Evolutionary conservation across 1,284 basidiomycete species (phyloP), one percentile per base, ranked within the genome.

Genomic region (Ustilago esculenta): DNA sequence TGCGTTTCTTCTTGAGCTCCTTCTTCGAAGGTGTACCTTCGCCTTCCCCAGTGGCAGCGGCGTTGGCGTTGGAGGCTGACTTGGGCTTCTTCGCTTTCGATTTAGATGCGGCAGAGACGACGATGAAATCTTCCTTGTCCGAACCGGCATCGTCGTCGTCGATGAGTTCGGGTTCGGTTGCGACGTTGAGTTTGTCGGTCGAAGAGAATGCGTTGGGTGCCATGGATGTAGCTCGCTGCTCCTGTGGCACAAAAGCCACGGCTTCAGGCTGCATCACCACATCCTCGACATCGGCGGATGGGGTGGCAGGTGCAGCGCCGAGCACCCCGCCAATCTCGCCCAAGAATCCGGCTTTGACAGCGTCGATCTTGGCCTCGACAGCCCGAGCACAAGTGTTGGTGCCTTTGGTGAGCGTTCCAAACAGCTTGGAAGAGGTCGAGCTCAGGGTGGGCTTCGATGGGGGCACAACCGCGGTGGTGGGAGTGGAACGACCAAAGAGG

Each of bases 1-100:
- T 66, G 25, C 56, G 55, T 24, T 56, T 58, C 52, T 70, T 65
- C 61, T 57, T 70, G 43, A 46, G 32, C 42, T 60, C 46, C 29
- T 57, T 59, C 35, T 65, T 65, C 5, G 39, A 43, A 10, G 33
- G 36, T 11, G 17, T 20, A 2, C n/a, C 34, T 9, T 46, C 34
- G 23, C 14, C 21, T n/a, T n/a, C n/a, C n/a, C n/a, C n/a, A n/a
- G n/a, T n/a, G 8, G 6, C 6, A 7, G 27, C 0, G 24, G 37
- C n/a, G 4, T 29, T n/a, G n/a, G n/a, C 27, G 27, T 7, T 29
- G 27, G 20, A 7, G n/a, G 20, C 14, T 5, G 53, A 12, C 17
- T 58, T 49, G 47, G 34, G 15, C 24, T 51, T 46, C 48, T 45
- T 56, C 18, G 42, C 15, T 37, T 65, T 65, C 14, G 41, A 42